phyloP scores from a whole-genome alignment of 208 protist genomes.

The Acanthamoeba culbertsoni region DNA sequence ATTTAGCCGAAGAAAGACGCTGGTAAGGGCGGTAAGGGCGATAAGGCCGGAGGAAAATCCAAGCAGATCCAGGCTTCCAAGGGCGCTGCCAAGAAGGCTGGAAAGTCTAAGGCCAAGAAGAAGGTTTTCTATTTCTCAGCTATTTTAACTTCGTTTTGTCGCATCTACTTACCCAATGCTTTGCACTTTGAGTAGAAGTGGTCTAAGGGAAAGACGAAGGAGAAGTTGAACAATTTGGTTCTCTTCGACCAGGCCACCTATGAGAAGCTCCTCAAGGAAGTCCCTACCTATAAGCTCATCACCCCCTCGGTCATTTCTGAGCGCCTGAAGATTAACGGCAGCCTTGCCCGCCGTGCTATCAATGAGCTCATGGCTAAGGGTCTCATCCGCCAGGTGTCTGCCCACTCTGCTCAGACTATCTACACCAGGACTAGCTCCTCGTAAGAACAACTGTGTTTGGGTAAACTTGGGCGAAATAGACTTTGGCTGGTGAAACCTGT shows the following conservation, averaged over 20 bases:
- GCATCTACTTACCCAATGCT: background rate
- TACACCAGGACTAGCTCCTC: conserved; percentile 78
- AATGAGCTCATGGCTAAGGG: conserved; percentile 79
- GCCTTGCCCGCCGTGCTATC: conserved; percentile 81
- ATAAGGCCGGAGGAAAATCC: conserved; percentile 68
- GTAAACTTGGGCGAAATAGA: background rate
- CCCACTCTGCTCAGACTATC: conserved; percentile 71
- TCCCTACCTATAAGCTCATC: conserved; percentile 85
- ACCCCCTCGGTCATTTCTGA: conserved; percentile 84
- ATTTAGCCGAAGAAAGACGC: conserved; percentile 26
- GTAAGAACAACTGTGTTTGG: background rate
- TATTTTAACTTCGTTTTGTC: background rate
- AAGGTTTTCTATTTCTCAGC: background rate
- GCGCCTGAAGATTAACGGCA: conserved; percentile 82
- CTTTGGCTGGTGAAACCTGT: background rate
- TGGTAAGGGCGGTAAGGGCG: conserved; percentile 25
- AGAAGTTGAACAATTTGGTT: conserved; percentile 86
- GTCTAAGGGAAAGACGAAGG: conserved; percentile 85
- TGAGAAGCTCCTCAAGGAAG: conserved; percentile 82
- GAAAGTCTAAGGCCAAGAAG: conserved; percentile 62
- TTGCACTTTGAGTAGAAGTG: conserved; percentile 78
- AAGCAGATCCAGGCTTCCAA: conserved; percentile 74
- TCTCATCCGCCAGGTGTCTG: conserved; percentile 79
- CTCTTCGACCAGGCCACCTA: conserved; percentile 84
- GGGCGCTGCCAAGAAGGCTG: conserved; percentile 59